phyloP scores from a whole-genome alignment of 2,329 filamentous ascomycete species.

The Aspergillus sojae region DNA sequence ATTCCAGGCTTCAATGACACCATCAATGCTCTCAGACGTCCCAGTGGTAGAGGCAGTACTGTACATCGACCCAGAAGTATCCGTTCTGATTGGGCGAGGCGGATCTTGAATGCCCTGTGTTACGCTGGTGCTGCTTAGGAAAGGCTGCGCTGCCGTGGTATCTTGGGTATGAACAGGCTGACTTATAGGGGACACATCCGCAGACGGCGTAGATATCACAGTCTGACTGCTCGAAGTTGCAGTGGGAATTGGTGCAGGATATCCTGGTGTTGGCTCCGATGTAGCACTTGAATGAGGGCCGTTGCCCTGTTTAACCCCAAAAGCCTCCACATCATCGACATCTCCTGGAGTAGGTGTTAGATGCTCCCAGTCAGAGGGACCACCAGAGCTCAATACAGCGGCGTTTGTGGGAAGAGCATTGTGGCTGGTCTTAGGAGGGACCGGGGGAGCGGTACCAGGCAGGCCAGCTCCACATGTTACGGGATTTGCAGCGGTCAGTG shows the following conservation, averaged over 20 bases:
- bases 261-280: constrained; percentile 17
- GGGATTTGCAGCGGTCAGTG: not conserved
- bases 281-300: constrained; percentile 8
- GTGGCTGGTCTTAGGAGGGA: constrained; percentile 28
- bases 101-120: constrained; percentile 17
- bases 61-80: constrained; percentile 33
- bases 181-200: constrained; percentile 10
- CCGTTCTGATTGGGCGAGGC: constrained; percentile 25
- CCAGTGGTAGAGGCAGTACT: constrained; percentile 29
- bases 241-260: constrained; percentile 13
- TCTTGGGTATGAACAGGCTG: constrained; percentile 7
- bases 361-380: constrained; percentile 54
- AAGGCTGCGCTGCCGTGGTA: constrained; percentile 9
- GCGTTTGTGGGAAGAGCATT: constrained; percentile 25
- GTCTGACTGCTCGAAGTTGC: constrained; percentile 9
- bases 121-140: constrained; percentile 29
- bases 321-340: constrained; percentile 39
- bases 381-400: constrained; percentile 45
- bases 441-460: constrained; percentile 21
- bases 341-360: constrained; percentile 38
- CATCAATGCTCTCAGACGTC: constrained; percentile 44
- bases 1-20: constrained; percentile 49
- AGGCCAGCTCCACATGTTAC: not conserved
- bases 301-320: constrained; percentile 22
- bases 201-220: constrained; percentile 10